Evolutionary conservation across 2,329 filamentous ascomycete genomes (phyloP).

Genomic region (Podosphaera xanthii): DNA sequence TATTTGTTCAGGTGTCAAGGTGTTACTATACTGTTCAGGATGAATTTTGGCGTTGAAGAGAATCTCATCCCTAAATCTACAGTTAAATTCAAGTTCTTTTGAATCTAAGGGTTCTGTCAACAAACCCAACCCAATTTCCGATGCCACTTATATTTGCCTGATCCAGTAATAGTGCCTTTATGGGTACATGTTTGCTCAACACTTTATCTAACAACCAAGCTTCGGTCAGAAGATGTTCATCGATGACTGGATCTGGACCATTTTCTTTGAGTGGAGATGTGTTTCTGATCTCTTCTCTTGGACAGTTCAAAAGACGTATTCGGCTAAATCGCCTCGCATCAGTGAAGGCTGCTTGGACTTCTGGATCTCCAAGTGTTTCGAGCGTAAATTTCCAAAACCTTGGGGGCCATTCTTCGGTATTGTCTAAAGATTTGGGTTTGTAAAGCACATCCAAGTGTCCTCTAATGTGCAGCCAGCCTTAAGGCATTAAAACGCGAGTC

Average conservation of each 20-base stretch:
- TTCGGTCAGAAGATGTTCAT: constrained; percentile 53
- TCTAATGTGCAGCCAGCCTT: constrained; percentile 68
- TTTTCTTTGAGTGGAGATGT: constrained; percentile 69
- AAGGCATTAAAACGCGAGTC: constrained; percentile 3
- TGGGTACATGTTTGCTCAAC: constrained; percentile 53
- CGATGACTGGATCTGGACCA: constrained; percentile 76
- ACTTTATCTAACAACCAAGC: constrained; percentile 53
- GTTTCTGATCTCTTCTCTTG: constrained; percentile 50
- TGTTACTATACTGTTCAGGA: constrained; percentile 80
- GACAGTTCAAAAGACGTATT: constrained; percentile 62
- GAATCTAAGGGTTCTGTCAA: constrained; percentile 1
- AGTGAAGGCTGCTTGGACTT: constrained; percentile 51
- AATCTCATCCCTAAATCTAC: constrained; percentile 46
- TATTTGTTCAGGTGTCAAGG: constrained; percentile 50
- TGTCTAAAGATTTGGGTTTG: constrained; percentile 27
- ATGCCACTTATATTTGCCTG: constrained; percentile 79
- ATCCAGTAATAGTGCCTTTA: constrained; percentile 75
- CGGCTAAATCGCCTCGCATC: constrained; percentile 61
- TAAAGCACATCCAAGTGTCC: constrained; percentile 62
- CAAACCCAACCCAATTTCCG: constrained; percentile 79
- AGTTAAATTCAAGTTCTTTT: neutral
- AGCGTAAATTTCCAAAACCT: constrained; percentile 74
- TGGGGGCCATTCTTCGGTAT: constrained; percentile 52
- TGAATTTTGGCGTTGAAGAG: constrained; percentile 76
- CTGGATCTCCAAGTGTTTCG: constrained; percentile 31